Percentiles rank a stretch among this genome's conserved stretches.
Evolutionary conservation across 192 early-diverging fungal species (phyloP).

Genomic region (Dissophora globulifera): DNA sequence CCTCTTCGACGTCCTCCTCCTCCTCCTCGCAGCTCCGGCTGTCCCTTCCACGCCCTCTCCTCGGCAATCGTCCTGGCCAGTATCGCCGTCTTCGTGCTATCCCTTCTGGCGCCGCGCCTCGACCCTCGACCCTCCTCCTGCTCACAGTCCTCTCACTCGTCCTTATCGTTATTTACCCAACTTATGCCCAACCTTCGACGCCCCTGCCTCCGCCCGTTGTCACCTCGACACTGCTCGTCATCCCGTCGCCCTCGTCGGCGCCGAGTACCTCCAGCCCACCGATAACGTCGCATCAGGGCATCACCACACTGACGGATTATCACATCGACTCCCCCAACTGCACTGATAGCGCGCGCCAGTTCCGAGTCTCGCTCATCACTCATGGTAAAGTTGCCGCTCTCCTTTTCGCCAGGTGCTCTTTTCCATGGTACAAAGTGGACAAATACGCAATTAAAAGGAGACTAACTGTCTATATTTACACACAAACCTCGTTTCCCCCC

Average conservation of each 20-base stretch:
- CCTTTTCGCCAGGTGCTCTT: too few relatives aligned
- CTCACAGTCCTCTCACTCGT: too few relatives aligned
- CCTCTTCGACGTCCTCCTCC: background rate
- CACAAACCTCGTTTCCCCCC: background rate
- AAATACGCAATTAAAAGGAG: background rate
- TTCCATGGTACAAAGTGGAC: too few relatives aligned
- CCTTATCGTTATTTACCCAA: too few relatives aligned
- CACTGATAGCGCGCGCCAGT: background rate
- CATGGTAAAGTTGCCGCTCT: constrained; percentile 6
- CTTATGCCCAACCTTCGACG: too few relatives aligned
- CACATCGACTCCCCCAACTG: constrained; percentile 12
- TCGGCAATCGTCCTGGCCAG: background rate
- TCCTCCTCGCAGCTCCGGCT: constrained; percentile 1
- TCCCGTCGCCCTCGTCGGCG: background rate
- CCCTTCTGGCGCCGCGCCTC: background rate
- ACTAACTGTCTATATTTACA: too few relatives aligned
- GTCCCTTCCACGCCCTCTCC: constrained; percentile 12
- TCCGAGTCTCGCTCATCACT: constrained; percentile 5
- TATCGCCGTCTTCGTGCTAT: background rate
- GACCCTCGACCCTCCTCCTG: background rate
- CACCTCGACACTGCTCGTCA: constrained; percentile 5
- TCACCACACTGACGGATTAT: constrained; percentile 9
- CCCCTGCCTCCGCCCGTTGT: background rate
- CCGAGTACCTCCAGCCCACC: background rate
- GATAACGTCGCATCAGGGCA: background rate